Conservation (phyloP, 169 alveolate species). For the Cyclospora cayetanensis region DNA sequence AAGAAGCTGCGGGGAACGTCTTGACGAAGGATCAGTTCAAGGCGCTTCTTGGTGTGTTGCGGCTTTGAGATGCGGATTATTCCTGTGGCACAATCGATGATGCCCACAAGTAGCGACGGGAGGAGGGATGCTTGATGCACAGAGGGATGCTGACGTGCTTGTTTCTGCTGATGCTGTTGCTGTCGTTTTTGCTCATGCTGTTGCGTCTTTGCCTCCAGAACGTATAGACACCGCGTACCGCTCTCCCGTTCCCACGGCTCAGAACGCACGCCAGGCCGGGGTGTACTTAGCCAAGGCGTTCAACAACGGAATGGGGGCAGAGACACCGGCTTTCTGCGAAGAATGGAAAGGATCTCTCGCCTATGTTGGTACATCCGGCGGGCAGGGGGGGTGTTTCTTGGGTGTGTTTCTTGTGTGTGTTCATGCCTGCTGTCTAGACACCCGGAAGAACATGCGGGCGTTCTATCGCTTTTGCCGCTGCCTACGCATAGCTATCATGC, state of each 20-base stretch:
- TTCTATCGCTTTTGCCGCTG: too few relatives aligned
- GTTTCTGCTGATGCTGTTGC: not conserved
- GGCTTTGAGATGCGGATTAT: too few relatives aligned
- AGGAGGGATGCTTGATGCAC: too few relatives aligned
- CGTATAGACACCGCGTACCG: slow-evolving; percentile 73
- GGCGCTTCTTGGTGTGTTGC: not conserved
- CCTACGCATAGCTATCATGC: too few relatives aligned
- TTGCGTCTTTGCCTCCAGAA: slow-evolving; percentile 18
- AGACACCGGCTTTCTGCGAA: slow-evolving; percentile 76
- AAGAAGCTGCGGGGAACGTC: not conserved
- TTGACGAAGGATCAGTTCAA: not conserved
- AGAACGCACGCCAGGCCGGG: slow-evolving; percentile 78
- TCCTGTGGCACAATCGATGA: too few relatives aligned
- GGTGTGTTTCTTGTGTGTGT: too few relatives aligned
- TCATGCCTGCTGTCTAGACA: too few relatives aligned
- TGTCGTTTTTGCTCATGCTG: not conserved
- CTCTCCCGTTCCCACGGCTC: slow-evolving; percentile 81
- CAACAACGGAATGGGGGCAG: slow-evolving; percentile 39
- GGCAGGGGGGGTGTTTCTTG: too few relatives aligned
- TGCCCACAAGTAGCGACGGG: too few relatives aligned
- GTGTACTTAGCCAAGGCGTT: slow-evolving; percentile 73
- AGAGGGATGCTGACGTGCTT: too few relatives aligned
- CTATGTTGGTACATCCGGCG: slow-evolving; percentile 71
- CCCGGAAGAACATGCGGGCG: too few relatives aligned
- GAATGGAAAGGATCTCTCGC: slow-evolving; percentile 76